Conservation (phyloP, 2,329 filamentous ascomycete species). For the Alternaria sp. region DNA sequence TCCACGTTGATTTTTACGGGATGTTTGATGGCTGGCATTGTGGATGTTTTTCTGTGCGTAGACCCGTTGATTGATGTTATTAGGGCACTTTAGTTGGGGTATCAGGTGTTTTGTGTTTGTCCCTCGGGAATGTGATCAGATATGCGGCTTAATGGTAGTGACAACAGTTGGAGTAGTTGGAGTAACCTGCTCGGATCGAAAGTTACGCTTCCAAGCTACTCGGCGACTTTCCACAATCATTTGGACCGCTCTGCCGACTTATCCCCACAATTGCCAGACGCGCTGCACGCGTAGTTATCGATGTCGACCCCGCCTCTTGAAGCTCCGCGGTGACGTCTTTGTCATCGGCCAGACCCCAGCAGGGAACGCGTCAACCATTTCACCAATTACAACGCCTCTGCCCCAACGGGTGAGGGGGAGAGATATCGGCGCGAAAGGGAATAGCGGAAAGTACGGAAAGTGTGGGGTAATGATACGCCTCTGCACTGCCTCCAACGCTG, state of each 20-base stretch:
- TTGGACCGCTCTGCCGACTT: neutral
- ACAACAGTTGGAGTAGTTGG: conserved; percentile 5
- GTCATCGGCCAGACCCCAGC: conserved; percentile 4
- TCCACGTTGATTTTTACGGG: conserved; percentile 64
- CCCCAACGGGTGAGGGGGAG: conserved; percentile 11
- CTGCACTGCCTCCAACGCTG: neutral
- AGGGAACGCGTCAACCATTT: conserved; percentile 3
- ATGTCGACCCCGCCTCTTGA: conserved; percentile 24
- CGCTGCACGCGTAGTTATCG: conserved; percentile 21
- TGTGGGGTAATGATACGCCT: conserved; percentile 13
- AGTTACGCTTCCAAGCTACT: conserved; percentile 1
- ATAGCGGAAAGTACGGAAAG: conserved; percentile 7
- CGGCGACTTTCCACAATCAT: neutral
- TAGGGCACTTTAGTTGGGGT: neutral
- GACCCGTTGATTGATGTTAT: neutral
- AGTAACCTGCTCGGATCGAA: conserved; percentile 1
- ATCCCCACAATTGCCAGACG: conserved; percentile 9
- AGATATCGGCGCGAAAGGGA: conserved; percentile 9
- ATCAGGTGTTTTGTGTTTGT: neutral
- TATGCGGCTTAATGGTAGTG: neutral
- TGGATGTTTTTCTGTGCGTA: neutral
- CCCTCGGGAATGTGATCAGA: neutral
- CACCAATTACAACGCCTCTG: conserved; percentile 17
- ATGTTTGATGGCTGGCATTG: conserved; percentile 54
- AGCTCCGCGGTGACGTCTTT: conserved; percentile 27